phyloP scores from a whole-genome alignment of 164 flowering plant species.

The Cinnamomum chago region DNA sequence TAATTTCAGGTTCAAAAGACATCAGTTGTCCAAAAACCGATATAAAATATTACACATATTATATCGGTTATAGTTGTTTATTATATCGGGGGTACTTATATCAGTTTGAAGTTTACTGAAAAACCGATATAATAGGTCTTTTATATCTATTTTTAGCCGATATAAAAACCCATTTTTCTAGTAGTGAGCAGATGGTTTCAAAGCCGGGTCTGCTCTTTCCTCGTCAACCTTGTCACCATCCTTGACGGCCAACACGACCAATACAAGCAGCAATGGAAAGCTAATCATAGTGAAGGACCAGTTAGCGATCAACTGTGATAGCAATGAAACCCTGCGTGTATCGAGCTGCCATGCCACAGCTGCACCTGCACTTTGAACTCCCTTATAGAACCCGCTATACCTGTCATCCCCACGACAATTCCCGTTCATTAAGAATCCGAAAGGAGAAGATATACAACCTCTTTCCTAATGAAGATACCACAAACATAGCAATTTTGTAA shows the following conservation, averaged over 20 bases:
- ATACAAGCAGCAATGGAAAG: constrained; percentile 58
- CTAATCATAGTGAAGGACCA: constrained; percentile 72
- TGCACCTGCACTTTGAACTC: constrained; percentile 91
- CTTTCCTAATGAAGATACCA: no score
- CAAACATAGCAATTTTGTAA: no score
- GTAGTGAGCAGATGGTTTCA: neutral
- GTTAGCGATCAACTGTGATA: constrained; percentile 56
- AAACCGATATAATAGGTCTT: no score
- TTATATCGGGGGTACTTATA: no score
- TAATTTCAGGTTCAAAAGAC: no score
- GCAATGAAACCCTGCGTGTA: constrained; percentile 40
- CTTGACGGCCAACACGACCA: constrained; percentile 59
- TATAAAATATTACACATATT: no score
- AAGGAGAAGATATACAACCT: neutral
- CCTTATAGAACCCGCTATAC: constrained; percentile 86
- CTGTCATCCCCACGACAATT: constrained; percentile 28
- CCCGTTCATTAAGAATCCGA: neutral
- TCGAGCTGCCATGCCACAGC: constrained; percentile 95
- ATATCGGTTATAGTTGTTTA: no score
- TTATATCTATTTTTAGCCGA: no score
- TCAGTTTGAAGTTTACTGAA: no score
- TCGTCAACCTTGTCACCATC: constrained; percentile 34
- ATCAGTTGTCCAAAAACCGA: no score
- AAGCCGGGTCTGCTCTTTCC: constrained; percentile 3
- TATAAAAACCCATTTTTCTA: no score